Conservation (phyloP, 768 basidiomycete genomes). For the Chalciporus pseudorubinellus region DNA sequence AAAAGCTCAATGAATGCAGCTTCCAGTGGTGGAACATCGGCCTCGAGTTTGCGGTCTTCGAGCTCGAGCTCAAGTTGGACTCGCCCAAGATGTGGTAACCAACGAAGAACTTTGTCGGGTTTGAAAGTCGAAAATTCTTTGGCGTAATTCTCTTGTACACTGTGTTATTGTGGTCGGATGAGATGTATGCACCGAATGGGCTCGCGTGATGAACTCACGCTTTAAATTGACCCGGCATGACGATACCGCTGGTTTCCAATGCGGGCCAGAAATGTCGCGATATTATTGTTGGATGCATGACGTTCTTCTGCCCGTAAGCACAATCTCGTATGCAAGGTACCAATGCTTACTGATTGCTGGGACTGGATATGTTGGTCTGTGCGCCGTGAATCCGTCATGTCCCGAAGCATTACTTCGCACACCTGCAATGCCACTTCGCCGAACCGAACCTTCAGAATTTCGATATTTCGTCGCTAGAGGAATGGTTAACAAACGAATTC, state of each 20-base stretch:
- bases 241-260: slow-evolving; percentile 66
- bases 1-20: slow-evolving; percentile 90
- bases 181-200: background rate
- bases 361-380: slow-evolving; percentile 87
- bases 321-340: background rate
- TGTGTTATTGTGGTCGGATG: slow-evolving; percentile 27
- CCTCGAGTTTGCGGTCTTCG: slow-evolving; percentile 71
- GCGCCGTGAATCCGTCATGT: slow-evolving; percentile 92
- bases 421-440: slow-evolving; percentile 91
- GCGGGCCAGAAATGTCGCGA: slow-evolving; percentile 96
- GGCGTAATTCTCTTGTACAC: slow-evolving; percentile 74
- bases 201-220: slow-evolving; percentile 46
- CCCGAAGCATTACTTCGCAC: slow-evolving; percentile 97
- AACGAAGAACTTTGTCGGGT: slow-evolving; percentile 87
- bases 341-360: slow-evolving; percentile 54
- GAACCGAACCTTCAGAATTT: slow-evolving; percentile 93
- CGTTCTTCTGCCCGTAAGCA: slow-evolving; percentile 42
- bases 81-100: slow-evolving; percentile 87
- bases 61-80: slow-evolving; percentile 79
- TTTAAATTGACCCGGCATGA: slow-evolving; percentile 84
- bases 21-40: slow-evolving; percentile 82
- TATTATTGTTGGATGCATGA: slow-evolving; percentile 86
- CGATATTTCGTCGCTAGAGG: slow-evolving; percentile 80
- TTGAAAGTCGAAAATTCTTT: slow-evolving; percentile 80
- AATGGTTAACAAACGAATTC: slow-evolving; percentile 3